These are phyloP conservation scores for Durotheca rogersii DNA, from an alignment of 495 filamentous ascomycete species.

Conservation along the genomic window DNA sequence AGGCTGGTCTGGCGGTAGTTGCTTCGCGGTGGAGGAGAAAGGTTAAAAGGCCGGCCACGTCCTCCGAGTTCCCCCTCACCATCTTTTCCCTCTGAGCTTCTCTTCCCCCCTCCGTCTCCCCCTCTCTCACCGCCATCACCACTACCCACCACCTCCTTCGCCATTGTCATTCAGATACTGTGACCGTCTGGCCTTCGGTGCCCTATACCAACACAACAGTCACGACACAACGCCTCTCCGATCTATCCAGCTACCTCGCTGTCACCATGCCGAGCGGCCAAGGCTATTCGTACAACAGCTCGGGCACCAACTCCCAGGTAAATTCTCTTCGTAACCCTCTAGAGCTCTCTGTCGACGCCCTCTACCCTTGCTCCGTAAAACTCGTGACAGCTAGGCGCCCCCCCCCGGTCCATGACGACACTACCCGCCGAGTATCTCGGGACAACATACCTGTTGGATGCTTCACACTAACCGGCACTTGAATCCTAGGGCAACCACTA, in stretches of 20 bases:
- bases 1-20: too few species aligned
- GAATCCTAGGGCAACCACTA: conserved; percentile 55
- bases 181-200: not conserved
- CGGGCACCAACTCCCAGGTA: conserved; percentile 48
- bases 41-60: not conserved
- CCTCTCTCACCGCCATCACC: not conserved
- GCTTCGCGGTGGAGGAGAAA: too few species aligned
- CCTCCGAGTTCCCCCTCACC: too few species aligned
- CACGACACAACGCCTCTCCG: not conserved
- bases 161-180: not conserved
- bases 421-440: too few species aligned
- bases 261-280: conserved; percentile 34
- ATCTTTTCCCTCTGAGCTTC: too few species aligned
- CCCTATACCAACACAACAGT: not conserved
- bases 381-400: too few species aligned
- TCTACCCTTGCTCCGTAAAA: too few species aligned
- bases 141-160: not conserved
- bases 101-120: not conserved
- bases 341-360: too few species aligned
- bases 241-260: too few species aligned
- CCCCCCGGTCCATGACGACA: too few species aligned
- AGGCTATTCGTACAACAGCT: conserved; percentile 43
- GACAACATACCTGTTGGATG: too few species aligned
- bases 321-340: not conserved
- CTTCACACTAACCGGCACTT: conserved; percentile 6